These are phyloP conservation scores for Misopates orontium DNA, from an alignment of 257 asterid species.

Conservation along the genomic window DNA sequence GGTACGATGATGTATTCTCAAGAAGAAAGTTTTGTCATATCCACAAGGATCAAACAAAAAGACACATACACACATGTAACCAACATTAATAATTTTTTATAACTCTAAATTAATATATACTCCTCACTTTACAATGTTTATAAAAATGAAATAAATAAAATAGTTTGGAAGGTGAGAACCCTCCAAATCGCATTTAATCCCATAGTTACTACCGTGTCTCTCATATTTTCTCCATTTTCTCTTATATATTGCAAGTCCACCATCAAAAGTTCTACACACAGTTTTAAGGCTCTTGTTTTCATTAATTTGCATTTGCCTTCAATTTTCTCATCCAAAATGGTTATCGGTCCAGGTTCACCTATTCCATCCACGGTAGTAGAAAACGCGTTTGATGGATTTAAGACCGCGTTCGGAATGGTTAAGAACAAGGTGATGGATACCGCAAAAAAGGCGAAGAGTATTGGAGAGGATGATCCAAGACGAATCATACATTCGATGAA, in stretches of 20 bases:
- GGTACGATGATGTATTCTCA: conserved; percentile 17
- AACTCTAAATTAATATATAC: neutral
- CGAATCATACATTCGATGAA: conserved; percentile 53
- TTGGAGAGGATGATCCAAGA: conserved; percentile 71
- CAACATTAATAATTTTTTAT: conserved; percentile 23
- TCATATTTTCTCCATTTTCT: neutral
- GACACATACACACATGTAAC: conserved; percentile 20
- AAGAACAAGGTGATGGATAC: conserved; percentile 21
- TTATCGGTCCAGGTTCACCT: neutral
- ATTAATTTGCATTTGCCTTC: neutral
- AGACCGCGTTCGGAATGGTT: conserved; percentile 21
- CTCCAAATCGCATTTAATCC: conserved; percentile 29
- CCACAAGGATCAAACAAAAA: conserved; percentile 11
- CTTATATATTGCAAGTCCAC: conserved; percentile 27
- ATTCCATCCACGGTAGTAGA: conserved; percentile 23
- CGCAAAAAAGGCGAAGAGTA: conserved; percentile 29
- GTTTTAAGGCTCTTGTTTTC: conserved; percentile 3
- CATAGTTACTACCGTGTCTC: conserved; percentile 15
- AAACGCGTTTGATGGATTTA: conserved; percentile 25
- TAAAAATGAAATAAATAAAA: conserved; percentile 14
- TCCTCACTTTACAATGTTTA: conserved; percentile 21
- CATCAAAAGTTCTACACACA: neutral
- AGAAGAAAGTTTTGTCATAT: conserved; percentile 22
- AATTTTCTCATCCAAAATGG: neutral
- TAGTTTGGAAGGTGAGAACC: conserved; percentile 26